Conservation (phyloP, 306 rosid genomes). For the Glycine soja region DNA sequence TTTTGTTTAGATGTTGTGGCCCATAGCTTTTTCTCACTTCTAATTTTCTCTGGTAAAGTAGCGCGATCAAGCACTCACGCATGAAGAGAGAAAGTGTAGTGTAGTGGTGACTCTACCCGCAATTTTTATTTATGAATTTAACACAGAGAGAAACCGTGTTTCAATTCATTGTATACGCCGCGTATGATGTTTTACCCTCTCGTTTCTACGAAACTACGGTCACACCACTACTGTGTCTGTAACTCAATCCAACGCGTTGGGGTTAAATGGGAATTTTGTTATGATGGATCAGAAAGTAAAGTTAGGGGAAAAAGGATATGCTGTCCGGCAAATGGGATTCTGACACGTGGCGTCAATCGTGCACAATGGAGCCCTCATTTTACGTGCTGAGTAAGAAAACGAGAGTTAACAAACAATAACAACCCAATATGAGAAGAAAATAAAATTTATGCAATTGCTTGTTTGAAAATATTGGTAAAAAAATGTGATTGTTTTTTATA, state of each 20-base stretch:
- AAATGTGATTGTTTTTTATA: too few relatives aligned
- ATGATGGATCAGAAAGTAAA: background rate
- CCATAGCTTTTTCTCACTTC: constrained; percentile 40
- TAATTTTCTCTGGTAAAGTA: background rate
- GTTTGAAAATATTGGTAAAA: background rate
- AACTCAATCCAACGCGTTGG: background rate
- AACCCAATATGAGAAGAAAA: background rate
- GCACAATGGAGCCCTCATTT: constrained; percentile 1
- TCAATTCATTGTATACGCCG: constrained; percentile 53
- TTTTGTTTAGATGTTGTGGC: constrained; percentile 33
- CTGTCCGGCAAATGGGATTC: constrained; percentile 28
- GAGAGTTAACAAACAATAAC: background rate
- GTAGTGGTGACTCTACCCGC: background rate
- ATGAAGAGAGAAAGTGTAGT: constrained; percentile 14
- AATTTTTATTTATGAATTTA: background rate
- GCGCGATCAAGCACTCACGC: background rate
- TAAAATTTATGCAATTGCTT: too few relatives aligned
- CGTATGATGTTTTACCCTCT: constrained; percentile 46
- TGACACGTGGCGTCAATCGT: constrained; percentile 36
- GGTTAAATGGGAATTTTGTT: background rate
- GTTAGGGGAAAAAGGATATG: constrained; percentile 16
- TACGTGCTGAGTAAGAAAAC: constrained; percentile 55
- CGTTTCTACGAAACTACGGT: background rate
- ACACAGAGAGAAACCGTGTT: constrained; percentile 51
- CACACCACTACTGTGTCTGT: background rate